These are phyloP conservation scores for Diddensiella transvaalensis DNA, from an alignment of 805 yeast species.

Conservation along the genomic window DNA sequence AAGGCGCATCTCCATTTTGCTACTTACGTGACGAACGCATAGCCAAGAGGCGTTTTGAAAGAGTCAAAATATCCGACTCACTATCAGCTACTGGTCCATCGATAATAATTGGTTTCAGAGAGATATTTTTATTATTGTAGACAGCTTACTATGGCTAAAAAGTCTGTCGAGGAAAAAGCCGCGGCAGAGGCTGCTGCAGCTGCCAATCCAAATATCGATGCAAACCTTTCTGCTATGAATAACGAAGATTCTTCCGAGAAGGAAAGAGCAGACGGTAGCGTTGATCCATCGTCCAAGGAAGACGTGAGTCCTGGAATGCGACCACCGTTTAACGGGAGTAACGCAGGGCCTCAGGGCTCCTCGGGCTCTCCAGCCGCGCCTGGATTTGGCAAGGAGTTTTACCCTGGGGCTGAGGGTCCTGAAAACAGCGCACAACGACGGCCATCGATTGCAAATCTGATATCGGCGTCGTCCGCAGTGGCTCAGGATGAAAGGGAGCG, in stretches of 20 bases:
- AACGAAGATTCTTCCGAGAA: not conserved
- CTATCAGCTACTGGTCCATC: too few relatives aligned
- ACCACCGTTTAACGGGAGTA: not conserved
- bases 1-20: too few relatives aligned
- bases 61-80: too few relatives aligned
- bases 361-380: conserved; percentile 4
- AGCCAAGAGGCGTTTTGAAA: too few relatives aligned
- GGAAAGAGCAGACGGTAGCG: not conserved
- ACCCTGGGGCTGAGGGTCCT: not conserved
- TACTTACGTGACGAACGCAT: too few relatives aligned
- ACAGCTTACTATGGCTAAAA: conserved; percentile 1
- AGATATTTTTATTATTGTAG: too few relatives aligned
- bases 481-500: not conserved
- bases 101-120: too few relatives aligned
- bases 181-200: not conserved
- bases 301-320: not conserved
- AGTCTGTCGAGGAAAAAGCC: not conserved
- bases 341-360: not conserved
- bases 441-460: conserved; percentile 19
- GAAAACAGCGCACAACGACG: conserved; percentile 16
- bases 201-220: conserved; percentile 3
- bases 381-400: not conserved
- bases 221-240: conserved; percentile 1
- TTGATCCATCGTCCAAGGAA: not conserved
- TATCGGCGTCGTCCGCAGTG: conserved; percentile 12